phyloP scores from a whole-genome alignment of 768 basidiomycete genomes.

The Cystofilobasidium macerans region DNA sequence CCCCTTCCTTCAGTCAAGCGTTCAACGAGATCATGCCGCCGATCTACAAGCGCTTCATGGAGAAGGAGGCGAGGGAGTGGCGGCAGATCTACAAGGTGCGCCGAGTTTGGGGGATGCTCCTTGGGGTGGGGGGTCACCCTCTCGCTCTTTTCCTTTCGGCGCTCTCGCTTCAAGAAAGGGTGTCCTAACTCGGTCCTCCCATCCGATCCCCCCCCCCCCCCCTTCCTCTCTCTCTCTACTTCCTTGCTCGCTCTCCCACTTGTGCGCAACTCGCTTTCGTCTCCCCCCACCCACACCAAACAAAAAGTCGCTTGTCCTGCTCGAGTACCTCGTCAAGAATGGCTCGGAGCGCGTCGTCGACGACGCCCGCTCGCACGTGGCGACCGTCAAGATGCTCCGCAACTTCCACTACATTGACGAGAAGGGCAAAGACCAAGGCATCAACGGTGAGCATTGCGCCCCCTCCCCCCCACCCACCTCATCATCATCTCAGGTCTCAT shows the following conservation, averaged over 20 bases:
- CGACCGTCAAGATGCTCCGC: conserved; percentile 91
- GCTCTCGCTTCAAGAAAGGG: not conserved
- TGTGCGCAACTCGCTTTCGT: not conserved
- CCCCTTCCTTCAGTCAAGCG: conserved; percentile 54
- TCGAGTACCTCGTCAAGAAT: conserved; percentile 93
- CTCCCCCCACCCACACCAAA: not conserved
- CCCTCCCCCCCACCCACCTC: conserved; percentile 14
- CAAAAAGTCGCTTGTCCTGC: conserved; percentile 68
- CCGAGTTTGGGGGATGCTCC: too few species aligned
- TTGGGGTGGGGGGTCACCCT: too few species aligned
- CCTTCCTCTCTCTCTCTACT: too few species aligned
- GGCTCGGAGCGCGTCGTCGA: conserved; percentile 97
- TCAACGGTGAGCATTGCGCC: too few species aligned
- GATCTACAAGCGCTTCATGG: conserved; percentile 59
- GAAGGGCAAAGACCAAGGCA: conserved; percentile 94
- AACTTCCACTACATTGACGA: conserved; percentile 99
- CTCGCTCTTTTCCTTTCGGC: conserved; percentile 16
- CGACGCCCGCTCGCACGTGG: conserved; percentile 85
- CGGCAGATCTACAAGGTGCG: conserved; percentile 93
- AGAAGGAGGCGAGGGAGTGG: conserved; percentile 98
- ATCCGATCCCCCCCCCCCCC: too few species aligned
- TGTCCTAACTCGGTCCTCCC: too few species aligned
- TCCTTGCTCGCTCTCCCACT: not conserved
- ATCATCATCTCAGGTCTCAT: not conserved
- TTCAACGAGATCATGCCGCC: conserved; percentile 99